A percentile compares a stretch with the other conserved stretches of the same genome.
Evolutionary conservation across 2,329 filamentous ascomycete genomes (phyloP).

Genomic region (Aquanectria penicillioides): DNA sequence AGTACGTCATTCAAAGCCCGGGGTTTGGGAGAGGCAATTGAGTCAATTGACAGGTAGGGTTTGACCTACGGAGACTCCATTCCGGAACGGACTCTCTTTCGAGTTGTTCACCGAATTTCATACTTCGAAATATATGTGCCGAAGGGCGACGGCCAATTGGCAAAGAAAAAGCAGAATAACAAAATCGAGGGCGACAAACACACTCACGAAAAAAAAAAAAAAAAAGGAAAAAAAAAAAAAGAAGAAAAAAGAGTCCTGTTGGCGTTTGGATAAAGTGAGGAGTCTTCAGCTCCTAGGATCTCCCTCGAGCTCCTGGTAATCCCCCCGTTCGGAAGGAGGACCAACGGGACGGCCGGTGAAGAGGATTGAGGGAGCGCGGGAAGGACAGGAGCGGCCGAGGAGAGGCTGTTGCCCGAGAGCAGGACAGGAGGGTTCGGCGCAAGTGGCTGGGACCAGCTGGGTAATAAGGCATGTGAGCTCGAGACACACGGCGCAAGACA

Average conservation of each 20-base stretch:
- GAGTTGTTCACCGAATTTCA: constrained; percentile 64
- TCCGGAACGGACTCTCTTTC: constrained; percentile 81
- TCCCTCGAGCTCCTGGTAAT: constrained; percentile 20
- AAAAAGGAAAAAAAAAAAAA: neutral
- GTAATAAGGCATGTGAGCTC: constrained; percentile 21
- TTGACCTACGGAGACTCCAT: constrained; percentile 77
- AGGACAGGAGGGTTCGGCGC: neutral
- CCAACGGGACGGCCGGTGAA: constrained; percentile 10
- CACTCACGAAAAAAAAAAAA: neutral
- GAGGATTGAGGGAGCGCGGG: constrained; percentile 9
- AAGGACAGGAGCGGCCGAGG: constrained; percentile 8
- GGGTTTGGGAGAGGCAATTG: no score
- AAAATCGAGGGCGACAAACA: neutral
- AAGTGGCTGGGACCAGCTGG: constrained; percentile 1
- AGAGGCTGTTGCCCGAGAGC: constrained; percentile 8
- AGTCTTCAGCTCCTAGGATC: neutral
- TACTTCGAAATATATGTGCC: constrained; percentile 32
- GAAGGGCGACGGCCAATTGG: constrained; percentile 9
- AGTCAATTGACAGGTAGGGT: neutral
- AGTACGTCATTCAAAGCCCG: no score
- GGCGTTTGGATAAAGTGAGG: no score
- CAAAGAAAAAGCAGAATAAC: neutral
- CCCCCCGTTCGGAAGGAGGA: neutral
- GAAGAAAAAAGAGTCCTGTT: no score
- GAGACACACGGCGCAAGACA: constrained; percentile 7